These are phyloP conservation scores for Cadophora luteo-olivacea DNA, from an alignment of 2,329 filamentous ascomycete genomes.

Conservation along the genomic window DNA sequence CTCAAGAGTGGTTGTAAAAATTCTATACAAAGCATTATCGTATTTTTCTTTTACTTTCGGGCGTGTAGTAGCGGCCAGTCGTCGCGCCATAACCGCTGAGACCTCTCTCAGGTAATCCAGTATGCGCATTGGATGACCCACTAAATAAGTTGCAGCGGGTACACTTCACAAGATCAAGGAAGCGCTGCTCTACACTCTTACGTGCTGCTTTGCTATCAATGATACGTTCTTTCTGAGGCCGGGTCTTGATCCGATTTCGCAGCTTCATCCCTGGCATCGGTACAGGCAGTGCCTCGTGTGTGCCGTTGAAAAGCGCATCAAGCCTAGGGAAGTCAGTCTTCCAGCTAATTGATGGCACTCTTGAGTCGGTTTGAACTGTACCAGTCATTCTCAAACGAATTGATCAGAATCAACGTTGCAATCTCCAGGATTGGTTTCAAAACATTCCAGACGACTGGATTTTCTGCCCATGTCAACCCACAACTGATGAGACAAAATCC, in stretches of 20 bases:
- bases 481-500: neutral
- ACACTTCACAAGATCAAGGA: neutral
- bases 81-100: neutral
- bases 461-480: neutral
- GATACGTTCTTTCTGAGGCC: neutral
- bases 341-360: too few relatives aligned
- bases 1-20: neutral
- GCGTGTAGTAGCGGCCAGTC: neutral
- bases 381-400: neutral
- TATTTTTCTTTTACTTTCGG: neutral
- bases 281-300: neutral
- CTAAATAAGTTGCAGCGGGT: neutral
- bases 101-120: neutral
- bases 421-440: neutral
- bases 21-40: neutral
- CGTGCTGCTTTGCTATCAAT: neutral
- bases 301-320: neutral
- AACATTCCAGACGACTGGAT: neutral
- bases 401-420: neutral
- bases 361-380: neutral
- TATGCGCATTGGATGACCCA: neutral
- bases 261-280: neutral
- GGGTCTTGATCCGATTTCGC: neutral
- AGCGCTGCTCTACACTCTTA: neutral
- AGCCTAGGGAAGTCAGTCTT: neutral